phyloP scores from a whole-genome alignment of 2,329 filamentous ascomycete genomes.

The Claviceps fusiformis region DNA sequence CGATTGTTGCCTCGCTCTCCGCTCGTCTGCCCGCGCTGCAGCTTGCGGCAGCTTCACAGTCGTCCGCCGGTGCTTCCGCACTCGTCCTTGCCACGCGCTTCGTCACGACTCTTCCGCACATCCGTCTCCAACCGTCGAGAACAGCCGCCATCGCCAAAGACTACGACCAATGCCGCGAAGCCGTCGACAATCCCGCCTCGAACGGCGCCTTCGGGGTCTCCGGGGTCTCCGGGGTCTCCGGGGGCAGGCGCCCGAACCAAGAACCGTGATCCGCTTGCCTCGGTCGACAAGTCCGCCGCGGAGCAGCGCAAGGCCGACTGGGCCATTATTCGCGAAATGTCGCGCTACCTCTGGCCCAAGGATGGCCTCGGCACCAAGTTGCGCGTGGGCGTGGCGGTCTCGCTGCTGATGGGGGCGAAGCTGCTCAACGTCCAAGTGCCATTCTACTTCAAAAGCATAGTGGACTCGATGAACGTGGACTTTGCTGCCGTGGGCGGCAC shows the following conservation, averaged over 20 bases:
- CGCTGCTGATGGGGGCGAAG: slow-evolving; percentile 77
- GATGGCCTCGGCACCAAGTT: slow-evolving; percentile 59
- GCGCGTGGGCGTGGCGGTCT: slow-evolving; percentile 74
- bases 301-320: slow-evolving; percentile 95
- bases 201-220: neutral
- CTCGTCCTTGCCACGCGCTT: slow-evolving; percentile 13
- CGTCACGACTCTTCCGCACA: slow-evolving; percentile 19
- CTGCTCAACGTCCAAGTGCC: slow-evolving; percentile 94
- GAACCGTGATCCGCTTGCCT: slow-evolving; percentile 19
- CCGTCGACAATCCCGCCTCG: slow-evolving; percentile 2
- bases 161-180: neutral
- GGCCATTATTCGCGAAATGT: slow-evolving; percentile 98
- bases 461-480: slow-evolving; percentile 96
- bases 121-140: slow-evolving; percentile 17
- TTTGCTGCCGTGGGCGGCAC: slow-evolving; percentile 77
- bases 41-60: slow-evolving; percentile 12
- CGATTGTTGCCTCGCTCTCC: slow-evolving; percentile 21
- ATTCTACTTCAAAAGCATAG: slow-evolving; percentile 97
- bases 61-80: slow-evolving; percentile 18
- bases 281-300: slow-evolving; percentile 42
- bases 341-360: slow-evolving; percentile 90
- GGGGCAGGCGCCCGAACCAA: slow-evolving; percentile 8
- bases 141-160: slow-evolving; percentile 11
- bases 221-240: no score
- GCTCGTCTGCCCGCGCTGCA: slow-evolving; percentile 19